Base-by-base conservation (phyloP, 345 rosid genomes). In the Brassica carinata region DNA sequence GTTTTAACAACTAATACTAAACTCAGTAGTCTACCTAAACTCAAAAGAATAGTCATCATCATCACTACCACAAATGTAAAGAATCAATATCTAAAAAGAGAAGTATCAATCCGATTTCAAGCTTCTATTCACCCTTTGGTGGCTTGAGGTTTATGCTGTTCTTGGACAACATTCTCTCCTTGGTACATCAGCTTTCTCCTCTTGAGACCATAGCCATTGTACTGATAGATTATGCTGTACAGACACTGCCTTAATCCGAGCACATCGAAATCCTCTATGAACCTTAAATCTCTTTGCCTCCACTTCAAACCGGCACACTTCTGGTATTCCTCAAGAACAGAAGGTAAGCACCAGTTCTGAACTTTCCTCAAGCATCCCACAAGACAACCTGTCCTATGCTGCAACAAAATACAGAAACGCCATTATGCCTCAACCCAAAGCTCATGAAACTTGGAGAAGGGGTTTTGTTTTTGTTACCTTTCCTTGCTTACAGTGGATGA, bases 401-500 rank as follows among this genome's bases (percentile, higher is more conserved):
- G 97, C 83, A 86, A 7, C 55, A 80, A 57, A 10, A 62, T 8
- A 64, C 74, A 73, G 57, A 64, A 59, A 40, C 55, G 27, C 18
- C 67, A 43, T 57, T 23, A 66, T n/a, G 33, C 18, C 53, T n/a
- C 61, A 2, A 53, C 38, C 18, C 9, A 64, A 7, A 69, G 40
- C 31, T 36, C 59, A 8, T 17, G 30, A 66, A 33, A 38, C 40
- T 1, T 6, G 45, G 59, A 75, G 1, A 64, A 69, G 36, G 0
- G 0, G n/a, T 40, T 18, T 36, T 0, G 38, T 63, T 64, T 10
- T 5, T 1, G 19, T 65, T 71, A 90, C 98, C 98, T 94, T 94
- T 69, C 98, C 97, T 0, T 89, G 90, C 69, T 89, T 92, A 88
- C 97, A 94, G 65, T 94, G 98, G 84, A 94, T 91, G 85, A 94